Conservation (phyloP, 148 eudicot genomes). For the Vaccinium macrocarpon region DNA sequence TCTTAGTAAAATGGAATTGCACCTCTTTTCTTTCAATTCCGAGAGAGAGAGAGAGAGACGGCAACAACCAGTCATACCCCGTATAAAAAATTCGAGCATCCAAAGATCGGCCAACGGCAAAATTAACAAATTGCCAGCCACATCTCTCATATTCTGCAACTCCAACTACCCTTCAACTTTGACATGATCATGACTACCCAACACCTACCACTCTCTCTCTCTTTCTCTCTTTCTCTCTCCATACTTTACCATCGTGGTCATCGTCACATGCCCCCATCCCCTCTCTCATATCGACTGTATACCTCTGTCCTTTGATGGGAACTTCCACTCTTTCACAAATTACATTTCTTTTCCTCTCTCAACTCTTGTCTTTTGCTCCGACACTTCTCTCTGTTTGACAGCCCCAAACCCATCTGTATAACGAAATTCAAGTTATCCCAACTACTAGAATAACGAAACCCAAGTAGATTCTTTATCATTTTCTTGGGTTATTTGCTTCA, state of each 20-base stretch:
- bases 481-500: neutral
- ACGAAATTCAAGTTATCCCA: neutral
- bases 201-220: neutral
- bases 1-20: too few relatives aligned
- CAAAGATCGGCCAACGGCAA: neutral
- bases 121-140: neutral
- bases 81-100: neutral
- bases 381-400: neutral
- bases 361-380: neutral
- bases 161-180: constrained; percentile 1
- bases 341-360: neutral
- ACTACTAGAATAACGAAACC: neutral
- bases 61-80: neutral
- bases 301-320: neutral
- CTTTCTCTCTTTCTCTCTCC: neutral
- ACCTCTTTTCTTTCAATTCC: too few relatives aligned
- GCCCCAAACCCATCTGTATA: neutral
- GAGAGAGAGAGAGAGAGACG: neutral
- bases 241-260: neutral
- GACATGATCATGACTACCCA: neutral
- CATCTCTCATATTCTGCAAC: neutral
- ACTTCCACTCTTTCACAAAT: neutral
- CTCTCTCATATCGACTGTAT: neutral
- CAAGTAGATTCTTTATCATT: neutral
- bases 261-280: constrained; percentile 5